Conservation (phyloP, 2,329 filamentous ascomycete species). For the Alternaria arborescens region DNA sequence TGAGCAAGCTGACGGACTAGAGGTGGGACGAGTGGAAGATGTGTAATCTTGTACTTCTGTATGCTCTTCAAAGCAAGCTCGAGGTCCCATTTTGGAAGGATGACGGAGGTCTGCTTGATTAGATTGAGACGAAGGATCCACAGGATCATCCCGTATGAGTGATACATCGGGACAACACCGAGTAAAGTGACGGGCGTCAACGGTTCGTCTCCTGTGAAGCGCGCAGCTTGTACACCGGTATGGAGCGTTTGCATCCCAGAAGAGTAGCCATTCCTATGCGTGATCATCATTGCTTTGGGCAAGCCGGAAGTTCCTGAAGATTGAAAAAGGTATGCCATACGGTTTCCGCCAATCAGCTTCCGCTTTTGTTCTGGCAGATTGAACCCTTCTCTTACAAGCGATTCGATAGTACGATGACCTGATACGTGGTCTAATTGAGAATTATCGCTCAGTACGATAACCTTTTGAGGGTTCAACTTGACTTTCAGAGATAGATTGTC, state of each 20-base stretch:
- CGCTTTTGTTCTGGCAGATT: conserved; percentile 27
- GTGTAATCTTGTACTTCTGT: conserved; percentile 37
- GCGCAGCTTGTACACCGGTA: conserved; percentile 31
- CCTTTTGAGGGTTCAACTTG: conserved; percentile 32
- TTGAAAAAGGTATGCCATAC: conserved; percentile 43
- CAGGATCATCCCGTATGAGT: conserved; percentile 45
- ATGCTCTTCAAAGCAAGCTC: conserved; percentile 38
- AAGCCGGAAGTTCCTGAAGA: conserved; percentile 42
- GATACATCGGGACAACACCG: conserved; percentile 44
- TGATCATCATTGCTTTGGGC: conserved; percentile 48
- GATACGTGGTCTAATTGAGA: conserved; percentile 23
- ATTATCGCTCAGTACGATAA: conserved; percentile 41
- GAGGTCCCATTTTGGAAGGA: conserved; percentile 41
- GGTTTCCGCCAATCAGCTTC: conserved; percentile 34
- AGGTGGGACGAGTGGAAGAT: conserved; percentile 39
- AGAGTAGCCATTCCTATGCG: conserved; percentile 38
- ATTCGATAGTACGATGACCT: conserved; percentile 36
- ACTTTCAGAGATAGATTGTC: conserved; percentile 33
- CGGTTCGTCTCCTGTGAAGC: conserved; percentile 32
- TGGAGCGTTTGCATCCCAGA: conserved; percentile 40
- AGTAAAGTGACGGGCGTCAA: conserved; percentile 25
- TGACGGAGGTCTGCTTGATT: conserved; percentile 29
- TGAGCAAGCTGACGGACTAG: conserved; percentile 41
- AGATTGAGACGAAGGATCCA: conserved; percentile 43
- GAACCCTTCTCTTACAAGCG: conserved; percentile 31